Evolutionary conservation across 495 filamentous ascomycete genomes (phyloP).

Genomic region (Podospora didyma): DNA sequence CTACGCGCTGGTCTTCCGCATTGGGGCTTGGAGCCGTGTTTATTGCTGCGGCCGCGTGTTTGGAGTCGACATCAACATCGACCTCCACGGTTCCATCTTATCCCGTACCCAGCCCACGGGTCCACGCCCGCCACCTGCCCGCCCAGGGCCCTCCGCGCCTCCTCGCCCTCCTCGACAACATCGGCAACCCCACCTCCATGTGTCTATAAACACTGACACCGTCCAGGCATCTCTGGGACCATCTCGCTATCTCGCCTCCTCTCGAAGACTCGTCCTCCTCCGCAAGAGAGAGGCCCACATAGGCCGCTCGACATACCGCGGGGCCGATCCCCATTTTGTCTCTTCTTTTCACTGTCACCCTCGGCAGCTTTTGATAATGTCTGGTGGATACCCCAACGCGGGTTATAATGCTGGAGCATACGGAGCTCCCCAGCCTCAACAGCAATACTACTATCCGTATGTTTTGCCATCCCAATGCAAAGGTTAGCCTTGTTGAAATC

Average conservation of each 20-base stretch:
- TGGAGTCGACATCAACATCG: not conserved
- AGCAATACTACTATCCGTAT: slow-evolving; percentile 38
- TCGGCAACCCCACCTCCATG: not conserved
- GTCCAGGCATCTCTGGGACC: not conserved
- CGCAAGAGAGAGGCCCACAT: slow-evolving; percentile 14
- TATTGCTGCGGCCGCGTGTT: not conserved
- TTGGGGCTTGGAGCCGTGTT: not conserved
- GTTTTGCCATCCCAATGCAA: slow-evolving; percentile 3
- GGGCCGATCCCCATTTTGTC: not conserved
- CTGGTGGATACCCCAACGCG: slow-evolving; percentile 40
- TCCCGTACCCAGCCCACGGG: not conserved
- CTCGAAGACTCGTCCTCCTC: slow-evolving; percentile 6
- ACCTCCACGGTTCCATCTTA: not conserved
- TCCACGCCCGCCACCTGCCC: not conserved
- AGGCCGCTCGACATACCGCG: not conserved
- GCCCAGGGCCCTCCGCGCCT: not conserved
- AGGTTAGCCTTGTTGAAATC: not conserved
- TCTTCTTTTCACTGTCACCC: not conserved
- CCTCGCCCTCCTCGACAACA: not conserved
- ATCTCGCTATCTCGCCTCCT: not conserved
- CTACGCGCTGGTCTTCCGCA: not conserved
- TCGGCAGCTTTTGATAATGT: slow-evolving; percentile 16
- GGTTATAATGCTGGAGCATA: slow-evolving; percentile 38
- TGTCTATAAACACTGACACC: slow-evolving; percentile 9
- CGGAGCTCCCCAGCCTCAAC: slow-evolving; percentile 33